These are phyloP conservation scores for Alternaria postmessia DNA, from an alignment of 2,329 filamentous ascomycete genomes.

Conservation along the genomic window DNA sequence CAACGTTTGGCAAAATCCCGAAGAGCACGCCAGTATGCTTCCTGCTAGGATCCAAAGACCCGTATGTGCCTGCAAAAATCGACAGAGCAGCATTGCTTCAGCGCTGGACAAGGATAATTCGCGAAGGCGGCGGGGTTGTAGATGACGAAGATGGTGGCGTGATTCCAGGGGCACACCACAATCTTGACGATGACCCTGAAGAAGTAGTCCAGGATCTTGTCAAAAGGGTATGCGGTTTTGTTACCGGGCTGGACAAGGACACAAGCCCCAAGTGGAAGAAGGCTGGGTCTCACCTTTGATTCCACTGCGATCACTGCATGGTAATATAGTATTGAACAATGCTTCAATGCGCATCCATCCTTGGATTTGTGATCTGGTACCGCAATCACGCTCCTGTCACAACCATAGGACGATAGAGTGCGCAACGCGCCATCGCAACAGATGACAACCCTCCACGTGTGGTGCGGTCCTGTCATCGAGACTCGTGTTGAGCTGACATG, in stretches of 20 bases:
- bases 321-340: neutral
- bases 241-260: slow-evolving; percentile 37
- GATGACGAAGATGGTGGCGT: slow-evolving; percentile 60
- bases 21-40: slow-evolving; percentile 65
- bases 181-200: slow-evolving; percentile 57
- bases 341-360: neutral
- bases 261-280: neutral
- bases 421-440: neutral
- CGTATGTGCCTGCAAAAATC: slow-evolving; percentile 66
- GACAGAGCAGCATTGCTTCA: slow-evolving; percentile 66
- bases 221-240: slow-evolving; percentile 60
- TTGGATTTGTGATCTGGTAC: neutral
- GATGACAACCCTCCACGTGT: neutral
- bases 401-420: neutral
- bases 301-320: neutral
- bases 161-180: slow-evolving; percentile 61
- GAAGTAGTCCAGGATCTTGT: slow-evolving; percentile 60
- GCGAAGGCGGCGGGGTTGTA: slow-evolving; percentile 55
- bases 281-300: slow-evolving; percentile 4
- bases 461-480: neutral
- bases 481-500: neutral
- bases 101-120: slow-evolving; percentile 62
- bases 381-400: neutral
- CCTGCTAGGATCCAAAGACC: slow-evolving; percentile 71
- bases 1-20: slow-evolving; percentile 72